Base-by-base conservation (phyloP, 139 green algal genomes). In the Deuterostichococcus epilithicus region DNA sequence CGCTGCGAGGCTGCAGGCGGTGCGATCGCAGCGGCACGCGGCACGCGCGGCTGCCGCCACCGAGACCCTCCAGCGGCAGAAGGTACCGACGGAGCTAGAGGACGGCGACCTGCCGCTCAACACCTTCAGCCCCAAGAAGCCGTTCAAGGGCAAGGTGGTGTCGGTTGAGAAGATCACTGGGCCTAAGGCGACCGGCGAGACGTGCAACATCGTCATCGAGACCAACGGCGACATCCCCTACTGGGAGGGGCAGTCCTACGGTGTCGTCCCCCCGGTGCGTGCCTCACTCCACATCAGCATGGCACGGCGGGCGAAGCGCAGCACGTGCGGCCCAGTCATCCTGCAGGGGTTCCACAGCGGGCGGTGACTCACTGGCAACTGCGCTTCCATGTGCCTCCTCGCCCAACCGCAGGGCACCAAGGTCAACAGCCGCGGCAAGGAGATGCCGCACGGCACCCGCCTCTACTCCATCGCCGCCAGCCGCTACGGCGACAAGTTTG, bases 381-480 rank as follows among this genome's bases (percentile, higher is more conserved):
- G 20, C 33, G 3, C 5, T 10, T 28, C 42, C 33, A 37, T 0
- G 0, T 45, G 23, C 18, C 60, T 70, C 20, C 37, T n/a, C 8
- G 3, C 70, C 45, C 78, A n/a, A n/a, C n/a, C n/a, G n/a, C 84
- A 95, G 85, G 94, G 94, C 79, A 96, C 90, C 78, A 97, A 97
- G 90, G 82, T 97, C 30, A 98, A 98, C 93, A 90, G 78, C 81
- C 93, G 90, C 82, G 94, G 94, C 78, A 98, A 98, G 92, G 92
- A 97, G 87, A 90, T 98, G 74, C 91, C 92, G 60, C 92, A 97
- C 82, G 95, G 93, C 67, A 90, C 92, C n/a, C 90, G 96, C 72
- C 92, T 99, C 32, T 99, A 99, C 88, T 99, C 96, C 80, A 99
- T 99, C 75, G 96, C 94, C 75, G 92, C 94, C 45, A 93, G 91